Evolutionary conservation across 345 rosid genomes (phyloP).

Genomic region (Dipteronia dyeriana): DNA sequence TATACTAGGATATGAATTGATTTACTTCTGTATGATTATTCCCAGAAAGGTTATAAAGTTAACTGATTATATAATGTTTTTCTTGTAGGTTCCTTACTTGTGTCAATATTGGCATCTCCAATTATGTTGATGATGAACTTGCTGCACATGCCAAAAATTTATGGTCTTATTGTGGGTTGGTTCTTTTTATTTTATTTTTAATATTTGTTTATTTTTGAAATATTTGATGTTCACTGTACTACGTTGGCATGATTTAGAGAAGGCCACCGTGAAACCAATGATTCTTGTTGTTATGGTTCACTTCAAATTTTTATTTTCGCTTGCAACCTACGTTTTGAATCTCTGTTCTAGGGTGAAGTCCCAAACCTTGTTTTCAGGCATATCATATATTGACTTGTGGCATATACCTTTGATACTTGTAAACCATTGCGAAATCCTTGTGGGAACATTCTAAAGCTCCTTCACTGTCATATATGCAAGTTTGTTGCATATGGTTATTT

Average conservation of each 20-base stretch:
- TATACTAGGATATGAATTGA: not conserved
- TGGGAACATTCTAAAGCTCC: not conserved
- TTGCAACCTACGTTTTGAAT: not conserved
- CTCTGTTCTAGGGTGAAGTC: not conserved
- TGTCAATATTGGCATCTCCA: slow-evolving; percentile 72
- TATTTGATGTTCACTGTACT: not conserved
- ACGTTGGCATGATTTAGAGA: not conserved
- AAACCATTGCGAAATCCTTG: too few relatives aligned
- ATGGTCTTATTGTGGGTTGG: slow-evolving; percentile 71
- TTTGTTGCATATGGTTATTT: not conserved
- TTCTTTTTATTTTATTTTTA: not conserved
- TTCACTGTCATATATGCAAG: not conserved
- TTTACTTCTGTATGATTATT: not conserved
- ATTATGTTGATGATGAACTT: slow-evolving; percentile 44
- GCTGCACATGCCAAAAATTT: slow-evolving; percentile 71
- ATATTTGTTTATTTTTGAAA: too few relatives aligned
- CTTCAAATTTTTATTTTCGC: not conserved
- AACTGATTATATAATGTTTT: not conserved
- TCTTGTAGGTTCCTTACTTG: slow-evolving; percentile 69
- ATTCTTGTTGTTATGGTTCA: not conserved
- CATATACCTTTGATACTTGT: not conserved
- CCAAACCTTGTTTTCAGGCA: not conserved
- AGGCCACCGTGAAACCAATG: not conserved
- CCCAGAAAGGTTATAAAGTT: not conserved
- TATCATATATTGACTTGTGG: not conserved